phyloP scores from a whole-genome alignment of 257 asterid genomes.

The Salvia hispanica region DNA sequence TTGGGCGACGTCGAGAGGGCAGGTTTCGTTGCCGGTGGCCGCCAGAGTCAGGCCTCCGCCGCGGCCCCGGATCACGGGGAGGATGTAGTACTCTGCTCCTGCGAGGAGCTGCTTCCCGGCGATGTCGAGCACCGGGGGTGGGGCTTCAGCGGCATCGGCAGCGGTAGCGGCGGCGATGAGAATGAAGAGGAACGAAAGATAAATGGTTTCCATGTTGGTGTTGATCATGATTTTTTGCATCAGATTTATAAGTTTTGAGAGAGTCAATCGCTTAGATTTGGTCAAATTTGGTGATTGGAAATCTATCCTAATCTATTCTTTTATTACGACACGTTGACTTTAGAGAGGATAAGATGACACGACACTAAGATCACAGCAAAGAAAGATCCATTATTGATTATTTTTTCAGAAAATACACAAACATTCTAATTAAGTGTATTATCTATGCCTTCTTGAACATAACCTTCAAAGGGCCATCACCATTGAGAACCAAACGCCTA shows the following conservation, averaged over 20 bases:
- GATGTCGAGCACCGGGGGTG: constrained; percentile 46
- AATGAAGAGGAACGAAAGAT: background rate
- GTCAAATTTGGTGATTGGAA: too few relatives aligned
- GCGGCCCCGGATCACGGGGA: constrained; percentile 53
- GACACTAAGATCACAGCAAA: too few relatives aligned
- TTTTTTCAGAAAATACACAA: too few relatives aligned
- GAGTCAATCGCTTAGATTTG: too few relatives aligned
- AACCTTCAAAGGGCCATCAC: constrained; percentile 27
- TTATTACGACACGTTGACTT: too few relatives aligned
- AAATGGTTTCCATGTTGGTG: background rate
- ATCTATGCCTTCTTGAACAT: constrained; percentile 31
- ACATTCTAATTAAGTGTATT: too few relatives aligned
- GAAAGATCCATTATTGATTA: too few relatives aligned
- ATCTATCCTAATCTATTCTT: too few relatives aligned
- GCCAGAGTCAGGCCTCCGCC: constrained; percentile 62
- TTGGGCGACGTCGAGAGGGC: constrained; percentile 56
- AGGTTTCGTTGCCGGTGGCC: constrained; percentile 30
- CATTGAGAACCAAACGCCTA: constrained; percentile 38
- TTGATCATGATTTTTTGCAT: too few relatives aligned
- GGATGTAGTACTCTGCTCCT: constrained; percentile 42
- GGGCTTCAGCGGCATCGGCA: constrained; percentile 26
- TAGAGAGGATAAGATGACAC: too few relatives aligned
- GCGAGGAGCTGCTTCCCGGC: constrained; percentile 31
- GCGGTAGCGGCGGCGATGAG: background rate
- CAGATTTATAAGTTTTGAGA: too few relatives aligned